Evolutionary conservation across 805 yeast species (phyloP), one percentile per base, ranked within the genome.

Genomic region (Lipomyces chichibuensis): DNA sequence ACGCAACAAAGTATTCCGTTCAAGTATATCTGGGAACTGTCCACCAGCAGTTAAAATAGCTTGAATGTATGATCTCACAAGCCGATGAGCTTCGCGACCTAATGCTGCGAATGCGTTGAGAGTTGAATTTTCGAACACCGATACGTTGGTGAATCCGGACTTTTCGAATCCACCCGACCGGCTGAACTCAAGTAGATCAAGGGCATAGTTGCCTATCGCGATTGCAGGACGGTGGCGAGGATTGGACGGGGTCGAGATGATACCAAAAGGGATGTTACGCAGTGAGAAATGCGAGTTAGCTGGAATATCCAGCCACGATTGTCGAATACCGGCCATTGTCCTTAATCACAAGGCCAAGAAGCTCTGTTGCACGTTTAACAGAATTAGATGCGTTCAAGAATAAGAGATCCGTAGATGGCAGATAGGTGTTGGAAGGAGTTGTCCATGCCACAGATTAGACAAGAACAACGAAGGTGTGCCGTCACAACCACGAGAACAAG

Each of bases 241-340:
- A 25, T 55, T 56, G 13, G 35, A 60, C 27, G 64, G 59, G 25
- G 74, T 56, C 17, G 59, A 65, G 61, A 72, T 59, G 39, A 73
- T 59, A 2, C 75, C 75, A 46, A 73, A 73, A 2, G 75, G 75
- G 33, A 73, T 64, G 59, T 73, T 73, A 25, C 62, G 61, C 46
- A 73, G 59, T 8, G 75, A 66, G 54, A 80, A 80, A 27, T 54
- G 60, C 60, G 60, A 55, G 23, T 25, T 17, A 3, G 27, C 43
- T 13, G 60, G 33, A n/a, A 62, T 43, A 13, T 37, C 56, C 17
- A 62, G 20, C 60, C 64, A 62, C 7, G 64, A 56, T 43, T 43
- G 23, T 43, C 49, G 49, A 43, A 43, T 6, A n/a, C 25, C 14
- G 25, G 8, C n/a, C 49, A 43, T 43, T 43, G n/a, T 17, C 49